phyloP scores from a whole-genome alignment of 1,139 yeast genomes.

The Lodderomyces beijingensis region DNA sequence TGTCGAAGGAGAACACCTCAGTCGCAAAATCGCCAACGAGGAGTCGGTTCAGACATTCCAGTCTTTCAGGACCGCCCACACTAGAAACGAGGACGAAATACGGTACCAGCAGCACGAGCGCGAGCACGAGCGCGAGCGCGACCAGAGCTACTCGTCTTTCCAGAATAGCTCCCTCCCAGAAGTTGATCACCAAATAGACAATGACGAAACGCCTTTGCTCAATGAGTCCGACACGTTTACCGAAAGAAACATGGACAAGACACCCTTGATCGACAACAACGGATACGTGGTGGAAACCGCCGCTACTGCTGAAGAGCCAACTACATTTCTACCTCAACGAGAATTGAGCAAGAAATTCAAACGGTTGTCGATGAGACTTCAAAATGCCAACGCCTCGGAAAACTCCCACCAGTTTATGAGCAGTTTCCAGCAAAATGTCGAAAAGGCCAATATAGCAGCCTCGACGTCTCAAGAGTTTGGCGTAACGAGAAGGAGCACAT shows the following conservation, averaged over 20 bases:
- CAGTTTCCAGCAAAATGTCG: constrained; percentile 38
- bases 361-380: constrained; percentile 37
- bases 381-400: constrained; percentile 28
- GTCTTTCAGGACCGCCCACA: too few relatives aligned
- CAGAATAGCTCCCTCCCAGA: too few relatives aligned
- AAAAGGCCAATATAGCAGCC: constrained; percentile 12
- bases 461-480: background rate
- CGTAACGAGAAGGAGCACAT: constrained; percentile 20
- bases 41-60: too few relatives aligned
- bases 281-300: constrained; percentile 7
- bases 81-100: too few relatives aligned
- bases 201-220: constrained; percentile 32
- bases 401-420: constrained; percentile 41
- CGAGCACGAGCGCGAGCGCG: background rate
- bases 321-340: constrained; percentile 28
- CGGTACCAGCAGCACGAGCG: constrained; percentile 2
- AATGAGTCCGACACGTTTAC: constrained; percentile 3
- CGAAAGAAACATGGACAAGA: constrained; percentile 19
- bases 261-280: constrained; percentile 24
- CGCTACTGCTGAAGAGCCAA: constrained; percentile 3
- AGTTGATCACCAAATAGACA: too few relatives aligned
- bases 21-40: too few relatives aligned
- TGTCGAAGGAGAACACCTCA: too few relatives aligned
- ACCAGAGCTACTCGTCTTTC: too few relatives aligned
- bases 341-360: constrained; percentile 36